Evolutionary conservation across 2,329 filamentous ascomycete species (phyloP), one percentile per base, ranked within the genome.

Genomic region (Cadophora sp.): DNA sequence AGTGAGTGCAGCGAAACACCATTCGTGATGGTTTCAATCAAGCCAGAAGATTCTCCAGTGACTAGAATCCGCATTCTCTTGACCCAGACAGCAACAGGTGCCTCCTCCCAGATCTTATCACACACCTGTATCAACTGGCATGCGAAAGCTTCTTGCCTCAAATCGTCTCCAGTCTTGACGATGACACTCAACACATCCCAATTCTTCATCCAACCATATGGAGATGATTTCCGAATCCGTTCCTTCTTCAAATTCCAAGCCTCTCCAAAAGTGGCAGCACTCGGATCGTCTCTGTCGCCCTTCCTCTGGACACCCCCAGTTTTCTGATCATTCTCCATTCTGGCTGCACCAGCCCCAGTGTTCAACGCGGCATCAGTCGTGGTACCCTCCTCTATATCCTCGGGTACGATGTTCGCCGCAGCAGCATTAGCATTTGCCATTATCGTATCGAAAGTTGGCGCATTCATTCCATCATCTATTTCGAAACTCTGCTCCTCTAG

Each of bases 321-420:
- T 81, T 94, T 95, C 78, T 93, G 87, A 76, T 96, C 92, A 76
- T 96, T 96, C 77, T 96, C 92, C 92, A 96, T 96, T 66, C 92
- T 86, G 64, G 92, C 92, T 62, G 91, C 89, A 66, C 92, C 92
- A 11, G 91, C 91, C 66, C 87, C 91, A 16, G 88, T 84, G 72
- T 91, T 92, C 30, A 81, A 73, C 2, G 75, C 72, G 2, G 83
- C 79, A 3, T 82, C 80, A 4, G 78, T 72, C 3, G 79, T 74
- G 22, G 80, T 79, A 16, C 85, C 87, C 18, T 86, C 84, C 56
- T 89, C 86, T 3, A 89, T 78, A 66, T 87, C 84, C 30, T 85
- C 81, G 1, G 81, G 78, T 8, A 81, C 81, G 18, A 81, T 79
- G 14, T 81, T 81, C 5, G 85, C 81, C 24, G 80, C 80, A 4